Evolutionary conservation across 2,329 filamentous ascomycete genomes (phyloP), one percentile per base, ranked within the genome.

Genomic region (Pseudocercospora musae): DNA sequence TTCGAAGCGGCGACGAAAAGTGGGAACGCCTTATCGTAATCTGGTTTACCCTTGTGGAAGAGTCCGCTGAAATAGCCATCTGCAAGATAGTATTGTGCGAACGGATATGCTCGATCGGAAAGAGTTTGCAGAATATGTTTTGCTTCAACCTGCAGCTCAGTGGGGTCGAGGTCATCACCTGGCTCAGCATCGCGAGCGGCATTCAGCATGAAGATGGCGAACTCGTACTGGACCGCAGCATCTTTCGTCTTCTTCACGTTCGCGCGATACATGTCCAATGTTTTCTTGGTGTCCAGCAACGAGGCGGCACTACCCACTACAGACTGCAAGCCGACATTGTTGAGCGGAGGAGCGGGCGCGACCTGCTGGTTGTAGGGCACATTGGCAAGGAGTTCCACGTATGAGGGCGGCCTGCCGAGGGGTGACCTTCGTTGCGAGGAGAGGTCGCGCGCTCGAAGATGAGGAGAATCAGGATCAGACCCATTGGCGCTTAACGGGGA

Each of bases 231-330:
- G 33, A 96, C 90, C 3, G 90, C 88, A 15, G 89, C 84, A 76
- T 97, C 92, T 66, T 90, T 95, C 2, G 95, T 96, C 81, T 99
- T 99, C 80, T 97, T 98, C 62, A 97, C 91, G 73, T 98, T 99
- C 59, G 89, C 89, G 49, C 94, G 86, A 76, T 99, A 99, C 94
- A 98, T 97, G 59, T 98, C 93, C 54, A 99, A 85, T 1, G 95
- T 99, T 78, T 98, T 93, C 73, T 94, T 91, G 33, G 91, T 89
- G 72, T 92, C 93, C 29, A 99, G 84, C 11, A 99, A 83, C 20
- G 93, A 96, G 3, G 94, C 94, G 79, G 96, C 96, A 73, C 87
- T 89, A 49, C 95, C 95, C 23, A 99, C 88, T 15, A 86, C 88
- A 60, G 84, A 87, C 63, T 91, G 89, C 54, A 99, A 80, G 66